phyloP scores from a whole-genome alignment of 2,329 filamentous ascomycete genomes.

The Fonsecaea pugnacius region DNA sequence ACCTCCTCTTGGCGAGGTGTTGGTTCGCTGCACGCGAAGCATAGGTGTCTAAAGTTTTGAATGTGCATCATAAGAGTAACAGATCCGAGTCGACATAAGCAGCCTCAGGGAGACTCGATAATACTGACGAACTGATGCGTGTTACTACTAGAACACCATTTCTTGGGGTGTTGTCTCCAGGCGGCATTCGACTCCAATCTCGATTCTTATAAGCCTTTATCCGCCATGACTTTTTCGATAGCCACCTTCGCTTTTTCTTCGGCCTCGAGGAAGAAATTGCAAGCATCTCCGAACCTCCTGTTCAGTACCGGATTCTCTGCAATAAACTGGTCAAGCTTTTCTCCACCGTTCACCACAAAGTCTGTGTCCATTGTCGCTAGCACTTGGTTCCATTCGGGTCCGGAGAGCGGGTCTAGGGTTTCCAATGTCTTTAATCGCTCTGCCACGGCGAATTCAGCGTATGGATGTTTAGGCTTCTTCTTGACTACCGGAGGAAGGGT shows the following conservation, averaged over 20 bases:
- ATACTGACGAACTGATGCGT: not conserved
- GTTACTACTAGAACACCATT: not conserved
- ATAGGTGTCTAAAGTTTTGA: not conserved
- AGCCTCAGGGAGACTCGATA: not conserved
- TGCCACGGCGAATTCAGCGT: slow-evolving; percentile 4
- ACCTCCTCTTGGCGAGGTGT: not conserved
- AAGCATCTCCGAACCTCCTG: slow-evolving; percentile 5
- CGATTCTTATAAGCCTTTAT: not conserved
- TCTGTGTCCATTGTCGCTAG: slow-evolving; percentile 3
- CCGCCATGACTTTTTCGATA: slow-evolving; percentile 3
- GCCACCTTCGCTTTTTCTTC: not conserved
- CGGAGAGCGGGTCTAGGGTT: slow-evolving; percentile 4
- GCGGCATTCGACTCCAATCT: not conserved
- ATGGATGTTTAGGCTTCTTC: slow-evolving; percentile 5
- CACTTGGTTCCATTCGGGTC: slow-evolving; percentile 5
- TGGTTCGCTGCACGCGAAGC: not conserved
- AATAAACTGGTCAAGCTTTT: slow-evolving; percentile 8
- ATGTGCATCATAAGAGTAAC: not conserved
- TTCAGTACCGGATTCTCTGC: not conserved
- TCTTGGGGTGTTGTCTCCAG: not conserved
- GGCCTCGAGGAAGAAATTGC: slow-evolving; percentile 2
- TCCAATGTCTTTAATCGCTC: not conserved
- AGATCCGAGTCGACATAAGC: not conserved
- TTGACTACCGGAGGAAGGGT: not conserved
- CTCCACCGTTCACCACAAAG: not conserved